Base-by-base conservation (phyloP, 2,329 filamentous ascomycete species). In the Claviceps digitariae region DNA sequence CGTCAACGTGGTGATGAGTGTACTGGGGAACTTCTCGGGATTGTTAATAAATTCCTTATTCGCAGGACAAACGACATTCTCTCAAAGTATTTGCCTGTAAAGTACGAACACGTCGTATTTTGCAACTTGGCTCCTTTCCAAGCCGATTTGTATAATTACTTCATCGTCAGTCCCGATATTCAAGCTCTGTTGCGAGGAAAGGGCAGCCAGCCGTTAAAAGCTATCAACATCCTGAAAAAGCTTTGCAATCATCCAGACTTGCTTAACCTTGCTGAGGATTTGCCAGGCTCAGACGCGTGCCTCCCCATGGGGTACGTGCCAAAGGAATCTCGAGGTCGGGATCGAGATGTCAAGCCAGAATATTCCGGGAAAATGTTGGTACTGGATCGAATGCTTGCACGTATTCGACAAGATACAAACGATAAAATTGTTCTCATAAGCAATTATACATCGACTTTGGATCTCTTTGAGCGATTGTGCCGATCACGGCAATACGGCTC, bases 361-460 rank as follows among this genome's bases (percentile, higher is more conserved):
- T 96, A 96, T 66, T 96, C 90, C 2, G 94, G 93, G 49, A 98
- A 98, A 69, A 96, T 98, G 90, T 83, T 88, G 62, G 93, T 98
- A 3, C 80, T 98, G n/a, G 93, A 96, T 64, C 84, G 90, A 54
- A 98, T 98, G 94, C 81, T 98, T 50, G 89, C 90, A 36, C 86
- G 91, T 29, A 98, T 98, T 60, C 87, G 89, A 17, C 84, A 90
- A 62, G 91, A 97, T 63, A 97, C 93, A 0, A 96, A 95, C 62
- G 93, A 98, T 77, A 98, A 98, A 70, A 98, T 98, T 62, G 93
- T 98, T 13, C 80, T 98, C 54, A 98, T 98, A 68, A 95, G 89
- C 69, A 98, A 98, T 65, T 98, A 97, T 70, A 98, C 93, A 0
- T 87, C 93, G 61, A 98, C 93, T 0, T 78, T 98, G 4, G 93